Base-by-base conservation (phyloP, 208 protist genomes). In the Wallacemonas collosoma region DNA sequence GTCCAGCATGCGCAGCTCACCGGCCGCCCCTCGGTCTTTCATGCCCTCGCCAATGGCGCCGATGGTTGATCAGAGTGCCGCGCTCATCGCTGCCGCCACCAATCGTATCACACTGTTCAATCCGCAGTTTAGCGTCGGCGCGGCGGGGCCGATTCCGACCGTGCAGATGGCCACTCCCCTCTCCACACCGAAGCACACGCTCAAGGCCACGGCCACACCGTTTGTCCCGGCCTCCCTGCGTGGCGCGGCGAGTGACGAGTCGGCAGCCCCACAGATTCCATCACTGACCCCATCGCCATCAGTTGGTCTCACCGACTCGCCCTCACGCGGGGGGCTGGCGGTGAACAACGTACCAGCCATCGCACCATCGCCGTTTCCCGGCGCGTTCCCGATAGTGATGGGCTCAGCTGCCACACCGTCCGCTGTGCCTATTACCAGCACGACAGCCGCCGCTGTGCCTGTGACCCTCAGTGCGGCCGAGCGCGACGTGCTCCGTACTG, bases 391-490 rank as follows among this genome's bases (percentile, higher is more conserved):
- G 2, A 67, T 85, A 41, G 65, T 85, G 8, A 43, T 35, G 7
- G 53, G 61, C 70, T 17, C 53, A 38, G 63, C 56, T 35, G 53
- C 66, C 48, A 71, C 68, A 71, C 15, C 81, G 72, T 26, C 63
- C 67, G 36, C 61, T 78, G 11, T 65, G 72, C 38, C 67, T 70
- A 50, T 60, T 68, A n/a, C 26, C 26, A 26, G 26, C 26, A 26
- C 76, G 71, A 56, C 65, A 2, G 36, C 15, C 1, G 2, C 76
- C 12, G 61, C 81, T 50, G 12, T 58, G 9, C 71, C 73, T 43
- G 87, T 92, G 11, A 83, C 81, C 12, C 80, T 92, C 39, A 85
- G 77, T n/a, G 72, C 83, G 44, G 76, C 76, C 2, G 83, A 92
- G 56, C 79, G 87, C 4, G 75, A 81, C 26, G 64, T 81, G 7